phyloP scores from a whole-genome alignment of 768 basidiomycete species.

The Mycena vulgaris region DNA sequence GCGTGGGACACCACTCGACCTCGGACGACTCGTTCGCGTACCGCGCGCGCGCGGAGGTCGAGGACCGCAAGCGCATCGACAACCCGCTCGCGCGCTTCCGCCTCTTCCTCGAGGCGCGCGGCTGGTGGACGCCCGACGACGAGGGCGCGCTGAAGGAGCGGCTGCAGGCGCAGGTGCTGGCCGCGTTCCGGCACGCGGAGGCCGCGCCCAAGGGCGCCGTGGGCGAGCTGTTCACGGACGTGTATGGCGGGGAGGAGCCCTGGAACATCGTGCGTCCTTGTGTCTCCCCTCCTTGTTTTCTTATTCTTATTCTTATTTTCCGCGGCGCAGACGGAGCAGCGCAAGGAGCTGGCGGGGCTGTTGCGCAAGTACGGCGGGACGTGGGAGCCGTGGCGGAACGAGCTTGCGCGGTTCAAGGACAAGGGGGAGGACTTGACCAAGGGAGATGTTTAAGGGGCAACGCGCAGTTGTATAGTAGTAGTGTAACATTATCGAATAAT shows the following conservation, averaged over 20 bases:
- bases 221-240: slow-evolving; percentile 58
- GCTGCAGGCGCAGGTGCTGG: slow-evolving; percentile 82
- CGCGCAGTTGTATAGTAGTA: neutral
- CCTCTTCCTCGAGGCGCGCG: slow-evolving; percentile 84
- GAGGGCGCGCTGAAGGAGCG: slow-evolving; percentile 81
- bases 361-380: slow-evolving; percentile 88
- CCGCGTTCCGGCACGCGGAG: slow-evolving; percentile 86
- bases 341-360: slow-evolving; percentile 80
- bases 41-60: slow-evolving; percentile 89
- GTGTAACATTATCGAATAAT: neutral
- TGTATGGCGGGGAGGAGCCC: slow-evolving; percentile 31
- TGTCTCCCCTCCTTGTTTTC: neutral
- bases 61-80: slow-evolving; percentile 92
- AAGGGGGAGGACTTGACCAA: slow-evolving; percentile 71
- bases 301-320: neutral
- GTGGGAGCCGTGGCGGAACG: slow-evolving; percentile 90
- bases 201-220: slow-evolving; percentile 76
- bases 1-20: slow-evolving; percentile 95
- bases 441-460: neutral
- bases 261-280: slow-evolving; percentile 76
- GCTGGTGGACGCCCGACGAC: slow-evolving; percentile 87
- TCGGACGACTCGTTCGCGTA: slow-evolving; percentile 98
- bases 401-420: slow-evolving; percentile 83
- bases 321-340: slow-evolving; percentile 85
- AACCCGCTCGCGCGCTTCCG: slow-evolving; percentile 91